Percentiles rank a stretch among this genome's conserved stretches.
phyloP scores from a whole-genome alignment of 257 asterid genomes.

The Solanum corneliomulleri region DNA sequence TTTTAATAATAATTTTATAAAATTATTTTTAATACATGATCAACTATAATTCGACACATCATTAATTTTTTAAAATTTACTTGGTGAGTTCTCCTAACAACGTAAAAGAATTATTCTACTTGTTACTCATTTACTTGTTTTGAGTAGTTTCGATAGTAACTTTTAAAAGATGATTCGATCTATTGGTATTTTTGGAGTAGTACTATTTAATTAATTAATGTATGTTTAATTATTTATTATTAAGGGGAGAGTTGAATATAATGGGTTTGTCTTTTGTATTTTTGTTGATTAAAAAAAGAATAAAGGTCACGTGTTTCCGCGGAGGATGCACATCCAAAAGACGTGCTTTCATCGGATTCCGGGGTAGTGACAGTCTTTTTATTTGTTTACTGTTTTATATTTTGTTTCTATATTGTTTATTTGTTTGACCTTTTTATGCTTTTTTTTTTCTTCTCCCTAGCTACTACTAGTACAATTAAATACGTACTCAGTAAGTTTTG shows the following conservation, averaged over 20 bases:
- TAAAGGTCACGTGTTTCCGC: background rate
- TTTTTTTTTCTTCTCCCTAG: background rate
- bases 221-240: background rate
- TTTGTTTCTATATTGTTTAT: background rate
- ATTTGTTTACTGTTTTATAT: background rate
- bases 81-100: no score
- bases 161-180: background rate
- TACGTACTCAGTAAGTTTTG: background rate
- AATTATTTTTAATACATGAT: no score
- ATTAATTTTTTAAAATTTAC: no score
- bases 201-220: background rate
- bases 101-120: no score
- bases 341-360: background rate
- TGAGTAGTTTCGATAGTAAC: background rate
- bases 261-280: background rate
- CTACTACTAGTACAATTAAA: background rate
- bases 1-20: no score
- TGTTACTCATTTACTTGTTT: no score
- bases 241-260: background rate
- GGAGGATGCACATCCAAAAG: background rate
- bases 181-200: background rate
- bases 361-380: background rate
- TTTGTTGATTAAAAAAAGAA: background rate
- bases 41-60: rapidly evolving
- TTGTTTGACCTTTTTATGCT: background rate